Conservation (phyloP, 2,329 filamentous ascomycete species). For the Arthrobotrys iridis region DNA sequence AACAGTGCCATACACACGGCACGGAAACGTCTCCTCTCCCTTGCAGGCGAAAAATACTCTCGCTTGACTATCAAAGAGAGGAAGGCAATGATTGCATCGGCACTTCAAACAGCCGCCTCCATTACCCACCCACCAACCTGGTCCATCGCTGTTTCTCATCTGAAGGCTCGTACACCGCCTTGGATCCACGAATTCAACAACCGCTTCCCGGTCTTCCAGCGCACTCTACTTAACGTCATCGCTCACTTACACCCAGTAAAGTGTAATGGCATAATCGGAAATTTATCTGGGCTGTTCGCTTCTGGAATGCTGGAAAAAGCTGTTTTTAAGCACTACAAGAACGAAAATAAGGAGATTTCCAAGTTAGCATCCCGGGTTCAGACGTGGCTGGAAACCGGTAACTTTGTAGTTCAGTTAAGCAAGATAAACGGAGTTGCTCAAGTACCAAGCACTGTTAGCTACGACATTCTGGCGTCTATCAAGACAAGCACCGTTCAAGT, state of each 20-base stretch:
- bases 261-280: constrained; percentile 66
- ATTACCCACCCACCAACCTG: constrained; percentile 47
- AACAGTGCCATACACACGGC: constrained; percentile 62
- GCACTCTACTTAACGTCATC: constrained; percentile 64
- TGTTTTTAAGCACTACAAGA: constrained; percentile 66
- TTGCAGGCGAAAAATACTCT: constrained; percentile 58
- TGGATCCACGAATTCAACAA: constrained; percentile 53
- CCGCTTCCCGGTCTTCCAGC: constrained; percentile 36
- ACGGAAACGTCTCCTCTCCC: constrained; percentile 58
- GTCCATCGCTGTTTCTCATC: constrained; percentile 48
- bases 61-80: constrained; percentile 62
- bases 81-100: constrained; percentile 65
- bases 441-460: constrained; percentile 65
- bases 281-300: constrained; percentile 66
- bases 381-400: constrained; percentile 66
- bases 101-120: constrained; percentile 31
- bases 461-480: constrained; percentile 64
- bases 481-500: constrained; percentile 50
- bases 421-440: constrained; percentile 64
- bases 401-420: constrained; percentile 66
- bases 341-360: constrained; percentile 63
- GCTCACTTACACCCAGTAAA: constrained; percentile 67
- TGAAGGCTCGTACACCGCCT: constrained; percentile 35
- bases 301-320: constrained; percentile 64
- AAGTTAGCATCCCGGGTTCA: constrained; percentile 64